A percentile compares a stretch with the other conserved stretches of the same genome.
These are phyloP conservation scores for Ceriops tagal DNA, from an alignment of 345 rosid species.

Conservation along the genomic window DNA sequence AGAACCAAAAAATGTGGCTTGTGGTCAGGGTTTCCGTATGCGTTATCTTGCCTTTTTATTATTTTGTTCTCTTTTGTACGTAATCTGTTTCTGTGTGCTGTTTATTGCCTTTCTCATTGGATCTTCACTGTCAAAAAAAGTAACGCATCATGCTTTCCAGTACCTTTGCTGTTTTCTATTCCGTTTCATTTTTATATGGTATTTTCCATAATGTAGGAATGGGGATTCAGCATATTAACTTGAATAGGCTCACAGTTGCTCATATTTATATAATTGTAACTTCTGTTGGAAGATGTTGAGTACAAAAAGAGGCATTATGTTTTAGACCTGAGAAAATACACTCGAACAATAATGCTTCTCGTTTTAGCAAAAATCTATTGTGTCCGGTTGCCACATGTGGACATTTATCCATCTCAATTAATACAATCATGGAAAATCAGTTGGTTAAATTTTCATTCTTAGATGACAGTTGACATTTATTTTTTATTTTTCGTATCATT, in stretches of 20 bases:
- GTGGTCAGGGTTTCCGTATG: constrained; percentile 10
- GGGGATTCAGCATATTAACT: too few species aligned
- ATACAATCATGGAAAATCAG: too few species aligned
- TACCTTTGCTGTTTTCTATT: too few species aligned
- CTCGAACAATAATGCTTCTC: not conserved
- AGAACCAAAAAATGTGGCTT: constrained; percentile 2
- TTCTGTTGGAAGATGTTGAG: too few species aligned
- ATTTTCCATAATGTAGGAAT: too few species aligned
- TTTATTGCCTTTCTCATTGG: constrained; percentile 30
- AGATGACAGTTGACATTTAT: too few species aligned
- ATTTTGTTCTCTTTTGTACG: constrained; percentile 20
- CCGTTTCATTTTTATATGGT: too few species aligned
- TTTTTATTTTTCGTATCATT: too few species aligned
- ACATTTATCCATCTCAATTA: not conserved
- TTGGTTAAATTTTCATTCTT: not conserved
- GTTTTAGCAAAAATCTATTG: not conserved
- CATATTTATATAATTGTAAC: too few species aligned
- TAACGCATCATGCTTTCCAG: not conserved
- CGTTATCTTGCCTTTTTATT: constrained; percentile 28
- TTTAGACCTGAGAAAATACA: not conserved
- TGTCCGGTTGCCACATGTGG: not conserved
- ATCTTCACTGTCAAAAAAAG: constrained; percentile 25
- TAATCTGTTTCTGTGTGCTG: constrained; percentile 28
- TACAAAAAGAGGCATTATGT: not conserved
- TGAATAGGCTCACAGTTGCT: too few species aligned